phyloP scores from a whole-genome alignment of 2,329 filamentous ascomycete species.

The Microthyrium microscopicum region DNA sequence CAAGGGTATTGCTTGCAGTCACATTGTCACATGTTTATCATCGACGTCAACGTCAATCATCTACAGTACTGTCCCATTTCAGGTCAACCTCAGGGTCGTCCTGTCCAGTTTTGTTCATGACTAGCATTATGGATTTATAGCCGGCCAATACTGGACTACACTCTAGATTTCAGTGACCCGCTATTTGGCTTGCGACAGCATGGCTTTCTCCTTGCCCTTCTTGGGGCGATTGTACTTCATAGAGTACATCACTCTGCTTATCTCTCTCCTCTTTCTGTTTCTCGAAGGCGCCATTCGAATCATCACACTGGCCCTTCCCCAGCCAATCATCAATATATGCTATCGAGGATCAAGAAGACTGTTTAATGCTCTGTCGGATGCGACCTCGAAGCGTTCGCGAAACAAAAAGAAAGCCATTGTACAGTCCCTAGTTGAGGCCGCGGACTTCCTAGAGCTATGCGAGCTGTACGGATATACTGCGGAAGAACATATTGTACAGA shows the following conservation, averaged over 20 bases:
- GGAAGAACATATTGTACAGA: conserved; percentile 93
- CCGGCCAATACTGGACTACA: no score
- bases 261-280: conserved; percentile 66
- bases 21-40: no score
- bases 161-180: no score
- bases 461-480: conserved; percentile 79
- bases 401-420: conserved; percentile 58
- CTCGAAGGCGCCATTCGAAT: conserved; percentile 72
- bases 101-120: no score
- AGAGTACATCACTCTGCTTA: conserved; percentile 76
- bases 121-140: no score
- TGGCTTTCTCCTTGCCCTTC: no score
- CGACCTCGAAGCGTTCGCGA: conserved; percentile 50
- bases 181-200: no score
- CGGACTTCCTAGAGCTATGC: conserved; percentile 91
- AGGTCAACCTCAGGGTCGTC: no score
- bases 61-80: no score
- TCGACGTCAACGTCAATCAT: no score
- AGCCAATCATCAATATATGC: conserved; percentile 63
- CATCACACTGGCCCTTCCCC: conserved; percentile 72
- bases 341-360: conserved; percentile 67
- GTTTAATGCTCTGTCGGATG: conserved; percentile 64
- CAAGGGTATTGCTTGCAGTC: no score
- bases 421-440: conserved; percentile 63
- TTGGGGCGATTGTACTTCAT: conserved; percentile 42